Base-by-base conservation (phyloP, 164 flowering plant genomes). In the Euptelea pleiosperma region DNA sequence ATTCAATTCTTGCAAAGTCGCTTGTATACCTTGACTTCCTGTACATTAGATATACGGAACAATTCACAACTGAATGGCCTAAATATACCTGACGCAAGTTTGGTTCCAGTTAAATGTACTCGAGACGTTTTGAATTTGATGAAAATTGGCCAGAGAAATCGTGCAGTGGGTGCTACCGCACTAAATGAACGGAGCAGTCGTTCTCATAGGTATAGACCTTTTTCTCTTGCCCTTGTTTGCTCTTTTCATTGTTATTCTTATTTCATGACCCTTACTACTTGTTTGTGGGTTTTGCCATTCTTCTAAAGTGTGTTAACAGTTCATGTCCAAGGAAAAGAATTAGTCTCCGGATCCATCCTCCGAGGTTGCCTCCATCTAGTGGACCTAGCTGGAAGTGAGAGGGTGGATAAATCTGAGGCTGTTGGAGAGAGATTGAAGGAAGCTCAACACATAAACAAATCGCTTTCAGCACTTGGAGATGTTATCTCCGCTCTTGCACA, bases 341-440 rank as follows among this genome's bases (percentile, higher is more conserved):
- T 79, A 39, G 77, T 62, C 22, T 79, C 91, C 16, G 92, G 90
- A 47, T 69, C 89, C 24, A 73, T 75, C 39, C 76, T 87, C 25
- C 71, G 75, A 46, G 92, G 93, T 24, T 85, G 93, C 70, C 90
- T 91, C 36, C 90, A 91, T 77, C 70, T 92, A n/a, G 96, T 92
- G 16, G 98, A 89, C 72, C 71, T 92, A 41, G 98, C 98, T 63
- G 98, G 98, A 62, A 92, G 98, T 70, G 98, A 92, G 73, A 77
- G 98, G 34, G 98, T 92, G 3, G 83, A 83, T 34, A 88, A 84
- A 70, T 88, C 98, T 12, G 98, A 91, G 69, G 94, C 84, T 36
- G 81, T 73, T 49, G 98, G 98, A 10, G 98, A 91, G 12, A 77
- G 98, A 63, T 65, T 91, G 49, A 91, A 83, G 69, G 98, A 91